Evolutionary conservation across 768 basidiomycete genomes (phyloP), one percentile per base, ranked within the genome.

Genomic region (Tylopilus sp.): DNA sequence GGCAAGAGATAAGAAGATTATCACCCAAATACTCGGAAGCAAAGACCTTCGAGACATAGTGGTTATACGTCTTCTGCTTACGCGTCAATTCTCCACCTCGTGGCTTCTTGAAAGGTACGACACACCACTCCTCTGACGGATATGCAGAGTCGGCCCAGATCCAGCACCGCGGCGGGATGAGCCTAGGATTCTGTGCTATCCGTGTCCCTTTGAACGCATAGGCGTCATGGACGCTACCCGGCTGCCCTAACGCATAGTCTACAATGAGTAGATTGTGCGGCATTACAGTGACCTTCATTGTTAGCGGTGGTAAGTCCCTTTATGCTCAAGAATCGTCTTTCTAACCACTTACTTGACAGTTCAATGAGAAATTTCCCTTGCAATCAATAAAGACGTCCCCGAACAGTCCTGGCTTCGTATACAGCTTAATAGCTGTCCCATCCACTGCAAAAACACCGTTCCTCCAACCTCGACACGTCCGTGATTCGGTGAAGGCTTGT

Each of bases 341-440:
- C 11, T 21, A 9, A 12, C 9, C 22, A 40, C 38, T 2, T 24
- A 45, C 30, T 31, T 45, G 30, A 33, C 22, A 51, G 16, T 54
- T 48, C 4, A 58, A 8, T 1, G 22, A 58, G 17, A 43, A 58
- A 3, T 6, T 30, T 13, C 33, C 30, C 12, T 58, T 58, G 14
- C 37, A 6, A 10, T 58, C 34, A 30, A 28, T 45, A 25, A 54
- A 58, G 2, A 29, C 45, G 12, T 58, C 46, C 2, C 53, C 43
- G 21, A 30, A 46, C 2, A 30, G 4, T 0, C n/a, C 4, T 1
- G 31, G 56, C n/a, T 45, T 36, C 25, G 3, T 17, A 30, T 13
- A 40, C 2, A 57, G 12, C 0, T 26, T 33, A n/a, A 57, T 11
- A 1, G n/a, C 11, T 4, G 48, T 36, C 6, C 56, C 44, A 48